Base-by-base conservation (phyloP, 345 rosid genomes). In the Microthlaspi erraticum region DNA sequence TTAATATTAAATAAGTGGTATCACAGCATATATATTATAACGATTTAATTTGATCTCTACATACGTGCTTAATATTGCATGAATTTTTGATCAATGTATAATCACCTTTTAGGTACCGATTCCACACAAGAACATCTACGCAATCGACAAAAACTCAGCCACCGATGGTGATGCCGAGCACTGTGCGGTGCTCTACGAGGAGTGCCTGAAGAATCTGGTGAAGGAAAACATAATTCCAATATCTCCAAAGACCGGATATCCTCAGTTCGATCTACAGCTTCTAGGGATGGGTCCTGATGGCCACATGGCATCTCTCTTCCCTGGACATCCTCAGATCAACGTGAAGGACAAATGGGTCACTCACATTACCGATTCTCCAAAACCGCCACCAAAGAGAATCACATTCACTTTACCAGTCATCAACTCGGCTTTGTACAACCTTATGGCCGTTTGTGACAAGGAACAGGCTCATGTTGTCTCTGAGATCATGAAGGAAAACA, bases 261-360 rank as follows among this genome's bases (percentile, higher is more conserved):
- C 98, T 1, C 87, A 83, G 79, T 92, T 92, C n/a, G 95, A 92
- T 76, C 87, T 89, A 58, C 77, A 83, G 80, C 94, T 92, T 71
- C 80, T 89, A 4, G 96, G 96, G 13, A 84, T 89, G 87, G 98
- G 98, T 19, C 94, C 92, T 1, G 96, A 89, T 78, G 96, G 96
- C 18, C 96, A 88, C 17, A 83, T 92, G 54, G 96, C 98, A 16
- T 90, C 96, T 11, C 81, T 88, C 1, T 92, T 92, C 77, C 96
- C 95, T 0, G 83, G 85, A 14, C 88, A 88, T 74, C 80, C 81
- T 10, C 88, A 86, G 12, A 55, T 84, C 64, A 72, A 75, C 7
- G 95, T 88, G 73, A 83, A 55, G 1, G 48, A 78, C 70, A 92
- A 81, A 75, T 92, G 98, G 98, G 88, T 87, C 42, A 79, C 95